A percentile compares a stretch with the other conserved stretches of the same genome.
These are phyloP conservation scores for Fusarium sp. DNA, from an alignment of 2,329 filamentous ascomycete genomes.

Conservation along the genomic window DNA sequence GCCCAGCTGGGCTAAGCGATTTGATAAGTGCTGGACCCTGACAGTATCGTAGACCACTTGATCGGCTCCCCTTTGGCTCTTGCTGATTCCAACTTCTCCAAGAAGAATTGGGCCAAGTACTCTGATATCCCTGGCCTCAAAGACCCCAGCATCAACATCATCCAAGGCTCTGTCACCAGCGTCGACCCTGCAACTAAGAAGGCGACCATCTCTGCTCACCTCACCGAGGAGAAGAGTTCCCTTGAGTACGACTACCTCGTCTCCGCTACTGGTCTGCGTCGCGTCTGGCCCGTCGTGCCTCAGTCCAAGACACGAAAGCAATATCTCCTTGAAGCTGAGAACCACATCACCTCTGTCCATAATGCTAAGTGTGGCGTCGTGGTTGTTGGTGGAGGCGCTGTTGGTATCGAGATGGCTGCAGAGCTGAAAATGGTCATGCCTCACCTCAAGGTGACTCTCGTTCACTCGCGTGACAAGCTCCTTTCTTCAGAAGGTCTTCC, in stretches of 20 bases:
- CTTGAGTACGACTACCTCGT: constrained; percentile 79
- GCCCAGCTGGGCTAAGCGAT: neutral
- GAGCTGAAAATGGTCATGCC: constrained; percentile 78
- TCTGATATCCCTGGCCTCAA: constrained; percentile 73
- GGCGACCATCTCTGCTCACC: constrained; percentile 63
- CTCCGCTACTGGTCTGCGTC: constrained; percentile 73
- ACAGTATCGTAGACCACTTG: constrained; percentile 67
- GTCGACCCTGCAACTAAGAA: constrained; percentile 69
- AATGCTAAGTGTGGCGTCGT: constrained; percentile 68
- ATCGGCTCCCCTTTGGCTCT: constrained; percentile 80
- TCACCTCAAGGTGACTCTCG: constrained; percentile 71
- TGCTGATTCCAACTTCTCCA: constrained; percentile 68
- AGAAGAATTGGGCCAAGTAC: constrained; percentile 76
- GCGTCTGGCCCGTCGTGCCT: constrained; percentile 78
- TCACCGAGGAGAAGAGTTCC: constrained; percentile 53
- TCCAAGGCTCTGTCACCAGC: constrained; percentile 71
- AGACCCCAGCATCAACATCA: constrained; percentile 66
- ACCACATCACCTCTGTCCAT: constrained; percentile 65
- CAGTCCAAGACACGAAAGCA: constrained; percentile 68
- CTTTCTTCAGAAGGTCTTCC: constrained; percentile 79
- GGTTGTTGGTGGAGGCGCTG: constrained; percentile 80
- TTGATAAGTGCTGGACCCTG: neutral
- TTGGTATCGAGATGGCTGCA: constrained; percentile 83
- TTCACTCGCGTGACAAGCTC: constrained; percentile 76
- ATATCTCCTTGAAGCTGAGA: constrained; percentile 69